These are phyloP conservation scores for Blastocladiella emersonii DNA, from an alignment of 371 early-diverging fungal species.

Conservation along the genomic window DNA sequence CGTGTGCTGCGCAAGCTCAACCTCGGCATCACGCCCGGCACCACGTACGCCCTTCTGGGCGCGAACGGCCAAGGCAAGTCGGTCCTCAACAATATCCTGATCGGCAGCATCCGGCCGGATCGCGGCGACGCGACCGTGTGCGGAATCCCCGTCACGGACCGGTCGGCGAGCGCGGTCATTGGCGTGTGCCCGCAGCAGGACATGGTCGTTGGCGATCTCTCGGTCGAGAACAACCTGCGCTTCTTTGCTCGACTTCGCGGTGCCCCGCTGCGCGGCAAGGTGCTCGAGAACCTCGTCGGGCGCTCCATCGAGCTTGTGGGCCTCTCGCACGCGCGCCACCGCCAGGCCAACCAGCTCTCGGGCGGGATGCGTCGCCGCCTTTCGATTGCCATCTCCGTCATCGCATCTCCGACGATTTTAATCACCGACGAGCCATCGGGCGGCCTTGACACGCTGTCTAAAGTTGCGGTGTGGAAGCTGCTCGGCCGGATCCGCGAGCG, in stretches of 20 bases:
- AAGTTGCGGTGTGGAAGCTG: conserved; percentile 28
- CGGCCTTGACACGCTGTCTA: conserved; percentile 30
- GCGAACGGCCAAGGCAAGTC: background rate
- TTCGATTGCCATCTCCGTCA: conserved; percentile 39
- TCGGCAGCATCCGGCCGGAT: background rate
- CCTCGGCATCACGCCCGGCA: background rate
- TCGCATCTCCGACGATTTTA: conserved; percentile 37
- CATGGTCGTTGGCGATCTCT: conserved; percentile 24
- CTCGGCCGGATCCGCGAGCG: conserved; percentile 25
- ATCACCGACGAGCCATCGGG: conserved; percentile 53
- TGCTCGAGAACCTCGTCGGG: conserved; percentile 11
- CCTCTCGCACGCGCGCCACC: conserved; percentile 16
- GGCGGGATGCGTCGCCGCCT: conserved; percentile 52
- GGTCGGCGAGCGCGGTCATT: too few relatives aligned
- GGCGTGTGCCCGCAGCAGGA: conserved; percentile 35
- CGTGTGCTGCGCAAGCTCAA: background rate
- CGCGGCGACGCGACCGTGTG: too few relatives aligned
- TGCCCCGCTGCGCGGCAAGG: conserved; percentile 13
- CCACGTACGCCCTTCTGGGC: background rate
- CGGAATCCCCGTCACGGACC: too few relatives aligned
- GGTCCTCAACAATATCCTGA: background rate
- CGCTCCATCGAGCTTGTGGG: conserved; percentile 19
- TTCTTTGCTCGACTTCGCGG: conserved; percentile 30
- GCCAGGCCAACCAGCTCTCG: conserved; percentile 22
- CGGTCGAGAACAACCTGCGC: conserved; percentile 40